These are phyloP conservation scores for Stenogyne calaminthoides DNA, from an alignment of 305 asterid species.

Conservation along the genomic window DNA sequence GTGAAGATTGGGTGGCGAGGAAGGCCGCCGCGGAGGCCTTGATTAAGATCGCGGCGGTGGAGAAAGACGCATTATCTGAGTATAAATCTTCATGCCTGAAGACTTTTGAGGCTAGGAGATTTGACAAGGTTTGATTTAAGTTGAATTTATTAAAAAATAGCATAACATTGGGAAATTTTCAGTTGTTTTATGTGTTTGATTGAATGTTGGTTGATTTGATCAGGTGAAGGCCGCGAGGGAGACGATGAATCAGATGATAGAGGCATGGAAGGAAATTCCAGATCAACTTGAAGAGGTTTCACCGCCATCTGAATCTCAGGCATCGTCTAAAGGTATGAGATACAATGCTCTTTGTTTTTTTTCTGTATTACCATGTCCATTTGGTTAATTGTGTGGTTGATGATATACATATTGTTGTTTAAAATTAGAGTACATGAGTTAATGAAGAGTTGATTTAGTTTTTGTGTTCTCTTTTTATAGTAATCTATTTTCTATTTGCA, in stretches of 20 bases:
- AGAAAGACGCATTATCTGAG: constrained; percentile 50
- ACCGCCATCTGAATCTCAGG: constrained; percentile 46
- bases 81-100: constrained; percentile 56
- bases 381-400: constrained; percentile 6
- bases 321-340: constrained; percentile 58
- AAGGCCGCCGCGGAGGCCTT: constrained; percentile 72
- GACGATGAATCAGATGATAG: constrained; percentile 81
- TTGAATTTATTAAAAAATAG: not conserved
- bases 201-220: constrained; percentile 37
- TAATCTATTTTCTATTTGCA: not conserved
- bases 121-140: constrained; percentile 58
- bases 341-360: not conserved
- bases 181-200: constrained; percentile 6
- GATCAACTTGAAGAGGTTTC: constrained; percentile 56
- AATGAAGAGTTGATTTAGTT: not conserved
- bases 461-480: constrained; percentile 1
- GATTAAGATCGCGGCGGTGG: constrained; percentile 53
- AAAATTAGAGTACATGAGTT: not conserved
- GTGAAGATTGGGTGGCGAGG: constrained; percentile 86
- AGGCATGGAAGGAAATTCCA: constrained; percentile 83
- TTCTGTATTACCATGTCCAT: too few relatives aligned
- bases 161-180: not conserved
- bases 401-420: constrained; percentile 17
- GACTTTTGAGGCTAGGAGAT: constrained; percentile 74
- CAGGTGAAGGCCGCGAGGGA: constrained; percentile 87